A percentile compares a stretch with the other conserved stretches of the same genome.
phyloP scores from a whole-genome alignment of 768 basidiomycete genomes.

The Steccherinum ochraceum region DNA sequence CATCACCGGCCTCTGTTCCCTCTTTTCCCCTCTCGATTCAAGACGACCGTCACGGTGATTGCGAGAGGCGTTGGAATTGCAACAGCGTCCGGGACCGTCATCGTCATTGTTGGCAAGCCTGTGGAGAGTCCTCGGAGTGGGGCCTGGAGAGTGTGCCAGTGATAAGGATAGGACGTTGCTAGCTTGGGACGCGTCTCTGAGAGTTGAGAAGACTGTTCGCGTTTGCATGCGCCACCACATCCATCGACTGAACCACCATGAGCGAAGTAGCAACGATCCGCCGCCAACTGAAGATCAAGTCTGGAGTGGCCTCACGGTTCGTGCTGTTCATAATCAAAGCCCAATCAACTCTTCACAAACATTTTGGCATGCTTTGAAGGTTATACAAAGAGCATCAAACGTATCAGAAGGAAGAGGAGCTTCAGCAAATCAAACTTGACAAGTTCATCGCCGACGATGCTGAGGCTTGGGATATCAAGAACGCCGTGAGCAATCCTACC shows the following conservation, averaged over 20 bases:
- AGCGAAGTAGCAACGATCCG: conserved; percentile 43
- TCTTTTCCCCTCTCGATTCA: too few species aligned
- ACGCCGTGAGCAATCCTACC: conserved; percentile 61
- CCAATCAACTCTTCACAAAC: neutral
- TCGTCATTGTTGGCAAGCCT: too few species aligned
- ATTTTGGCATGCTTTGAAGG: conserved; percentile 9
- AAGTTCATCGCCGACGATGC: conserved; percentile 49
- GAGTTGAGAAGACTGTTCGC: too few species aligned
- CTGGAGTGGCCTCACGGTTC: conserved; percentile 61
- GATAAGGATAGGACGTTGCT: too few species aligned
- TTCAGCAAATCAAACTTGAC: conserved; percentile 53
- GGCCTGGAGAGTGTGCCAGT: too few species aligned
- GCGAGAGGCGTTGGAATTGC: too few species aligned
- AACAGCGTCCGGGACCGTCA: too few species aligned
- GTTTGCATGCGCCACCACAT: too few species aligned
- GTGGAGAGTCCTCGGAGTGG: too few species aligned
- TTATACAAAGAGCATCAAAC: conserved; percentile 55
- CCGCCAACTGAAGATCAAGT: conserved; percentile 74
- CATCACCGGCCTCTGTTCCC: too few species aligned
- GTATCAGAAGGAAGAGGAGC: conserved; percentile 61
- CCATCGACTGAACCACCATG: conserved; percentile 34
- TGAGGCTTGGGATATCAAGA: conserved; percentile 74
- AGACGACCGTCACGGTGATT: too few species aligned
- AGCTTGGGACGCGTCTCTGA: too few species aligned
- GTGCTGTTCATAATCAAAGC: conserved; percentile 7